phyloP scores from a whole-genome alignment of 2,329 filamentous ascomycete genomes.

The Aspergillus caelatus region DNA sequence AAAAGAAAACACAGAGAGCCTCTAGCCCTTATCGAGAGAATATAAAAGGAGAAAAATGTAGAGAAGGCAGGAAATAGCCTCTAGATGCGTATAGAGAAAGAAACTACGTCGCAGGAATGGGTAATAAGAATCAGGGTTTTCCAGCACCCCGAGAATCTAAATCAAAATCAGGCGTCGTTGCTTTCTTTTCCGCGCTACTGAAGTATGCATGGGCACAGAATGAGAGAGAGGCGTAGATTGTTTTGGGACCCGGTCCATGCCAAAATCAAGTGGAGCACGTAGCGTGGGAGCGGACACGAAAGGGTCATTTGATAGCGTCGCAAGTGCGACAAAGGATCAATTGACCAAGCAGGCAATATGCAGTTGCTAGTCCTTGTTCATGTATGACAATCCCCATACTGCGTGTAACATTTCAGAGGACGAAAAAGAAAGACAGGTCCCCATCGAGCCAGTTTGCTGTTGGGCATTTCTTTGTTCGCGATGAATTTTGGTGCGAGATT shows the following conservation, averaged over 20 bases:
- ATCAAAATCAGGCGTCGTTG: constrained; percentile 20
- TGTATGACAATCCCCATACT: not conserved
- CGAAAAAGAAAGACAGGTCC: not conserved
- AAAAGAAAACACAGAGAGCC: constrained; percentile 20
- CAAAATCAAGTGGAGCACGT: constrained; percentile 19
- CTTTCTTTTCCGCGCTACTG: constrained; percentile 17
- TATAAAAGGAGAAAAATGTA: constrained; percentile 17
- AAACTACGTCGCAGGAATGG: constrained; percentile 19
- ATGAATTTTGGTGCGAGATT: not conserved
- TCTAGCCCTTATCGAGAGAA: constrained; percentile 31
- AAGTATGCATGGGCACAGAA: constrained; percentile 12
- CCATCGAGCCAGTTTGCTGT: not conserved
- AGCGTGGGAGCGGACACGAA: constrained; percentile 22
- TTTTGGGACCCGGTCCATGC: constrained; percentile 15
- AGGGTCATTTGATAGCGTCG: constrained; percentile 17
- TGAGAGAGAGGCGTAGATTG: constrained; percentile 15
- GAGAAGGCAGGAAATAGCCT: constrained; percentile 19
- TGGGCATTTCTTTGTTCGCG: not conserved
- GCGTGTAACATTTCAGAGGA: not conserved
- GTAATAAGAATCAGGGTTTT: constrained; percentile 26
- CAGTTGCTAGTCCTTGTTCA: not conserved
- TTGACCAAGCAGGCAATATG: not conserved
- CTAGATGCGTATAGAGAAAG: constrained; percentile 13
- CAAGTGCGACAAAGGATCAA: constrained; percentile 1
- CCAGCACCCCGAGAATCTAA: constrained; percentile 24